A percentile compares a stretch with the other conserved stretches of the same genome.
These are phyloP conservation scores for Talaromyces marneffei DNA, from an alignment of 2,329 filamentous ascomycete genomes.

Conservation along the genomic window DNA sequence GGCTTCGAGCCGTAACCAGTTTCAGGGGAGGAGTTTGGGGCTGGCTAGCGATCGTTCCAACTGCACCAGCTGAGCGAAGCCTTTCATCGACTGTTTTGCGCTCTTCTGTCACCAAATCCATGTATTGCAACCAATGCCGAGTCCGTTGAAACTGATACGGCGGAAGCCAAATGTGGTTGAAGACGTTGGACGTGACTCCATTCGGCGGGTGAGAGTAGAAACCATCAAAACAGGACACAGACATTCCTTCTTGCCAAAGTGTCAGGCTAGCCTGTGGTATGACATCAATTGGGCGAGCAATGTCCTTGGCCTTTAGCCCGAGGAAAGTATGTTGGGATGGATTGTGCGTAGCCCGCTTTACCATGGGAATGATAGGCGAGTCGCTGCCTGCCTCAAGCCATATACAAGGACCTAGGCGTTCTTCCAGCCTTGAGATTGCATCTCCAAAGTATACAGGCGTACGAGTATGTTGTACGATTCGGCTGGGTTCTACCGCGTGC, in stretches of 20 bases:
- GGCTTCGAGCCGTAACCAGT: conserved; percentile 5
- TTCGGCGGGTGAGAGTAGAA: conserved; percentile 2
- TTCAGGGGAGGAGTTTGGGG: background rate
- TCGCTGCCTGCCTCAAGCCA: conserved; percentile 9
- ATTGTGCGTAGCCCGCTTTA: conserved; percentile 1
- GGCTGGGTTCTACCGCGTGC: background rate
- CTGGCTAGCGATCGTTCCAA: background rate
- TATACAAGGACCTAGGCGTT: conserved; percentile 6
- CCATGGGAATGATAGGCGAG: conserved; percentile 5
- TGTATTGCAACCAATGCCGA: conserved; percentile 9
- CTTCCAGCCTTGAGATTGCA: conserved; percentile 1
- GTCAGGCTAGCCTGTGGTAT: background rate
- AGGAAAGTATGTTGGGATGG: conserved; percentile 6
- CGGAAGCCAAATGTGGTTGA: conserved; percentile 11
- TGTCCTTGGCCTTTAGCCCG: background rate
- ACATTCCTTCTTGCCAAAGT: conserved; percentile 10
- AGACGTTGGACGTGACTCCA: background rate
- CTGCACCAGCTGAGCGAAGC: background rate
- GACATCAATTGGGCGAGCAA: background rate
- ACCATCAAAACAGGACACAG: background rate
- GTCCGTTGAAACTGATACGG: conserved; percentile 10
- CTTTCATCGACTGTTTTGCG: background rate
- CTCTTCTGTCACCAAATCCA: conserved; percentile 8
- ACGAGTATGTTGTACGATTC: conserved; percentile 7
- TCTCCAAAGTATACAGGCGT: conserved; percentile 6